Conservation (phyloP, 495 filamentous ascomycete species). For the Stereocaulon alpinum region DNA sequence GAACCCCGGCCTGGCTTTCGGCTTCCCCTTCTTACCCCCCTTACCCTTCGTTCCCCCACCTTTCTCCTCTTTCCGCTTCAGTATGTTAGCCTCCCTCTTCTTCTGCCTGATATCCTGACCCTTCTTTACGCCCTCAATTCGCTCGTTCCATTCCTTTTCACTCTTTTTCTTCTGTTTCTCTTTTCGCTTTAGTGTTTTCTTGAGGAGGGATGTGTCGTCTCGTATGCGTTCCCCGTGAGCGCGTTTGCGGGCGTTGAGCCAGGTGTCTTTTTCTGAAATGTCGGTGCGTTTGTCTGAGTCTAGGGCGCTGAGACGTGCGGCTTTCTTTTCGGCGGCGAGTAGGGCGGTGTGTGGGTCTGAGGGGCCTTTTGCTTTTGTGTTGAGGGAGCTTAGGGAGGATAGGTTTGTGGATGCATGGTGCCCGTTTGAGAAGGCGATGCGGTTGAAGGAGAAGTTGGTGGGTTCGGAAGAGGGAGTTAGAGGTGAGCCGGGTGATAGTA, state of each 20-base stretch:
- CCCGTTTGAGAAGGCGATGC: constrained; percentile 79
- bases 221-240: constrained; percentile 84
- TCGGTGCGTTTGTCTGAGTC: constrained; percentile 69
- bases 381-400: constrained; percentile 43
- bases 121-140: constrained; percentile 63
- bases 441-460: constrained; percentile 79
- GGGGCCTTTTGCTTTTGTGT: constrained; percentile 58
- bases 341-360: constrained; percentile 70
- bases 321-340: constrained; percentile 57
- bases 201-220: constrained; percentile 78
- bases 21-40: constrained; percentile 49
- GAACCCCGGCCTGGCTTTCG: constrained; percentile 65
- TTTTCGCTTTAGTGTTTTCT: constrained; percentile 91
- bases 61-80: constrained; percentile 66
- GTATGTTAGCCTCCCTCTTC: constrained; percentile 81
- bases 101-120: constrained; percentile 68
- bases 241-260: constrained; percentile 83
- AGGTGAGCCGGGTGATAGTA: constrained; percentile 29
- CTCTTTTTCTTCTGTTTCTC: constrained; percentile 83
- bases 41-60: constrained; percentile 46
- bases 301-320: constrained; percentile 58
- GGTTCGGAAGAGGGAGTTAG: constrained; percentile 10
- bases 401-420: constrained; percentile 60
- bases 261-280: constrained; percentile 84
- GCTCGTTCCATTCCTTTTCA: constrained; percentile 78